These are phyloP conservation scores for Zhuliangozyma blackwelliae DNA, from an alignment of 1,139 yeast species.

Conservation along the genomic window DNA sequence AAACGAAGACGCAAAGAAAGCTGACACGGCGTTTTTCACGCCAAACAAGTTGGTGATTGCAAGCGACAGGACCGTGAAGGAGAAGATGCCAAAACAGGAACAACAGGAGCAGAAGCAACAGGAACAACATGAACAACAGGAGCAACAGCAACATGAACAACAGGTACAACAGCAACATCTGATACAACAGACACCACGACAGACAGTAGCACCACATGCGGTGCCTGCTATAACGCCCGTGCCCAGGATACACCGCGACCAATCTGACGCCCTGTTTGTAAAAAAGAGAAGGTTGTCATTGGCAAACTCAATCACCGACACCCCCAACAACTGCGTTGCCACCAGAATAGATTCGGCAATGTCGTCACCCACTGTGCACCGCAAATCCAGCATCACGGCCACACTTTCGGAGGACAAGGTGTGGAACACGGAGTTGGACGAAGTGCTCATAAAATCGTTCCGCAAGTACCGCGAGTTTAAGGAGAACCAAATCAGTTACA, in stretches of 20 bases:
- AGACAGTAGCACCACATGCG: neutral
- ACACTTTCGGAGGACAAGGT: slow-evolving; percentile 22
- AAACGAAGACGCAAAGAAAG: slow-evolving; percentile 11
- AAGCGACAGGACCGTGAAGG: slow-evolving; percentile 1
- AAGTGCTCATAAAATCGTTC: slow-evolving; percentile 31
- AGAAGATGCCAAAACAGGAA: neutral
- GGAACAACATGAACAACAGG: neutral
- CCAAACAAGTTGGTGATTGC: slow-evolving; percentile 23
- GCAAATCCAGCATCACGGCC: slow-evolving; percentile 5
- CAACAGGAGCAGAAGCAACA: slow-evolving; percentile 1
- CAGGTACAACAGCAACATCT: neutral
- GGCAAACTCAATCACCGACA: slow-evolving; percentile 13
- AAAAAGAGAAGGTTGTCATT: slow-evolving; percentile 8
- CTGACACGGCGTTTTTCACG: slow-evolving; percentile 22
- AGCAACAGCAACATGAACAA: neutral
- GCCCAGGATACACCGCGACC: too few relatives aligned
- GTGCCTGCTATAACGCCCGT: too few relatives aligned
- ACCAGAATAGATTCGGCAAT: slow-evolving; percentile 33
- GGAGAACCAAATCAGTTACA: slow-evolving; percentile 18
- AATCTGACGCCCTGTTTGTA: too few relatives aligned
- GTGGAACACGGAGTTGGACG: slow-evolving; percentile 39
- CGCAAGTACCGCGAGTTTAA: slow-evolving; percentile 34
- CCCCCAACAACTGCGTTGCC: slow-evolving; percentile 39
- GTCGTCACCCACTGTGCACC: slow-evolving; percentile 27
- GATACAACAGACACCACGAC: neutral